Base-by-base conservation (phyloP, 1,139 yeast species). In the Kluyveromyces sp. region DNA sequence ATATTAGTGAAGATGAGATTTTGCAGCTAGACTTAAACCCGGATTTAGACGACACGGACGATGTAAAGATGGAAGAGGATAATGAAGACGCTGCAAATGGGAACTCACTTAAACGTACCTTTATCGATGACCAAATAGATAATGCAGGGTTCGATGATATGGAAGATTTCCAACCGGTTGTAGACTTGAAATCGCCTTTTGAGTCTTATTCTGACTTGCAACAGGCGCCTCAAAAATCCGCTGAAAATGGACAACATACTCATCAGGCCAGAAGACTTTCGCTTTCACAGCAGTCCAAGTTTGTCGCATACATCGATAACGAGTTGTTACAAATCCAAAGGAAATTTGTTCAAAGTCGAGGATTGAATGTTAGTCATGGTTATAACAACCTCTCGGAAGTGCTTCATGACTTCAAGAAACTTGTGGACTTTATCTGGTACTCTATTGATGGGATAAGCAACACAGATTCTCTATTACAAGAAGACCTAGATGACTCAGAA, bases 241-340 rank as follows among this genome's bases (percentile, higher is more conserved):
- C 43, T 44, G 32, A 39, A 43, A 39, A 45, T 51, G 7, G 7
- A 26, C 7, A n/a, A 2, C 31, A 25, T 3, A 27, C 34, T 45
- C 4, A 28, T 32, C 34, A 41, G 15, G 48, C 45, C 34, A 58
- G 65, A 46, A 50, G 57, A 32, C 56, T 70, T 4, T 65, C 70
- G 0, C 60, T 61, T 44, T 53, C 69, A 1, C 92, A 85, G 60
- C 86, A 82, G 57, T 77, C 83, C 48, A 74, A 75, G 53, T 69
- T 85, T 46, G 66, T 81, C 39, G 73, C 74, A 39, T 83, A 79
- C 55, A 63, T 83, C 10, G 95, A 87, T 57, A 76, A 72, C 4
- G 67, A 74, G 50, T 64, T 84, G 34, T 66, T 82, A 52, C 64
- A 67, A 25, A 71, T 86, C 2, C 89, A 83, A 54, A 68, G 94